These are phyloP conservation scores for Rugonectria rugulosa DNA, from an alignment of 2,329 filamentous ascomycete species.

Conservation along the genomic window DNA sequence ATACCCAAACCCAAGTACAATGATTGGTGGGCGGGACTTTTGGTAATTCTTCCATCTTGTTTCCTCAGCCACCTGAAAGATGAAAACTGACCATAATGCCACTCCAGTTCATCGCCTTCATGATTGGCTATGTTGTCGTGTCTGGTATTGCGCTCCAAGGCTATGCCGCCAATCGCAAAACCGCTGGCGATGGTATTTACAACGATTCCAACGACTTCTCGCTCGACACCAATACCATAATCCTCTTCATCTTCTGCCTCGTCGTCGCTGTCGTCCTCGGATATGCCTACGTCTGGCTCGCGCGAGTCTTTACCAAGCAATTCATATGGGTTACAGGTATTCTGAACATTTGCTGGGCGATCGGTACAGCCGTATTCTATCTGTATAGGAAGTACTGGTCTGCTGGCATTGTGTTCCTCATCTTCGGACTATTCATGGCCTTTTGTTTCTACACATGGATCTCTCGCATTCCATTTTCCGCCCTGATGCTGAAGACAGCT, in stretches of 20 bases:
- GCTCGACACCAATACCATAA: constrained; percentile 83
- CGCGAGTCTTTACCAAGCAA: constrained; percentile 82
- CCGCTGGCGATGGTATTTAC: constrained; percentile 79
- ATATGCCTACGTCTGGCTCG: constrained; percentile 77
- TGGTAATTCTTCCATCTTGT: constrained; percentile 59
- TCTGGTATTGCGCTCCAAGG: constrained; percentile 79
- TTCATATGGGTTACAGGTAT: constrained; percentile 95
- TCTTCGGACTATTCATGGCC: constrained; percentile 78
- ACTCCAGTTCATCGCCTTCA: constrained; percentile 71
- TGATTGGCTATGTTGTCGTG: constrained; percentile 77
- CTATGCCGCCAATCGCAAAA: constrained; percentile 69
- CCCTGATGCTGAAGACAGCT: constrained; percentile 85
- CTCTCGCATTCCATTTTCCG: constrained; percentile 87
- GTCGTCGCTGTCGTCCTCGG: constrained; percentile 77
- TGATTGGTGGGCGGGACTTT: constrained; percentile 85
- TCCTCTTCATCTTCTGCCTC: constrained; percentile 84
- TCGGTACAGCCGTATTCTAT: constrained; percentile 90
- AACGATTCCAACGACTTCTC: constrained; percentile 68
- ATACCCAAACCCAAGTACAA: constrained; percentile 87
- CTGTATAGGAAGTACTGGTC: constrained; percentile 78
- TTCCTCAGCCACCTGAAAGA: background rate
- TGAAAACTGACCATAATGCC: background rate
- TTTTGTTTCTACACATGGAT: constrained; percentile 92
- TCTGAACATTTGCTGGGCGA: constrained; percentile 81
- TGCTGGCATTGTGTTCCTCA: constrained; percentile 84